Evolutionary conservation across 1,284 basidiomycete genomes (phyloP).

Genomic region (Sphaerobolus stellatus): DNA sequence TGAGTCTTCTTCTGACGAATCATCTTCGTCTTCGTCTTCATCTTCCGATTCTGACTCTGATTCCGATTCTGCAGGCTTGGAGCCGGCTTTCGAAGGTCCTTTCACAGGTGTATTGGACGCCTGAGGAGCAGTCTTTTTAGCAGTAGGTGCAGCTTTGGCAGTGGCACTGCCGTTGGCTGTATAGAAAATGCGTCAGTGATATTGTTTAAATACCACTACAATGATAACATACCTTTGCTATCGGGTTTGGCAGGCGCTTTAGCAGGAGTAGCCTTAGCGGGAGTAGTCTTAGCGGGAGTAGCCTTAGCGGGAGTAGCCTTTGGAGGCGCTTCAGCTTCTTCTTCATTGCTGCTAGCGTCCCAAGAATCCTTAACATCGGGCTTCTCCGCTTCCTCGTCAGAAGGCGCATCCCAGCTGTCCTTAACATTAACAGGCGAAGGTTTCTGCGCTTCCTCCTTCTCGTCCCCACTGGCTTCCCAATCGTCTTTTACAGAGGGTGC

Average conservation of each 20-base stretch:
- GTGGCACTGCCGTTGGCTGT: not conserved
- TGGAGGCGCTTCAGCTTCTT: constrained; percentile 26
- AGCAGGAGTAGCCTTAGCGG: constrained; percentile 21
- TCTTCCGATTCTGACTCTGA: constrained; percentile 40
- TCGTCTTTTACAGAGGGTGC: constrained; percentile 28
- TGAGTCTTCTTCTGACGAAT: constrained; percentile 46
- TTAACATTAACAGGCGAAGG: too few species aligned
- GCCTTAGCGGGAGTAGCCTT: constrained; percentile 3
- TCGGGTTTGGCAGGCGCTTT: constrained; percentile 17
- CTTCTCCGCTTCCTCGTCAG: constrained; percentile 21
- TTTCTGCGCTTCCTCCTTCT: constrained; percentile 42
- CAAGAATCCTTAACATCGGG: constrained; percentile 73
- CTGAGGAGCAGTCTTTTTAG: constrained; percentile 14
- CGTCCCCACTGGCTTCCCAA: constrained; percentile 48
- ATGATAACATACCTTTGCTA: constrained; percentile 2
- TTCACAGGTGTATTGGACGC: constrained; percentile 24
- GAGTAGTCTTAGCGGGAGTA: not conserved
- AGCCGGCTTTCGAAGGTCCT: constrained; percentile 22
- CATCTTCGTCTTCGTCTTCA: constrained; percentile 37
- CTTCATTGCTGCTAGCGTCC: constrained; percentile 82
- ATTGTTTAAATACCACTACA: constrained; percentile 2
- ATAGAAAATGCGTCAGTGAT: too few species aligned
- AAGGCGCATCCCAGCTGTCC: too few species aligned
- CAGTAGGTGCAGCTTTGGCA: constrained; percentile 2
- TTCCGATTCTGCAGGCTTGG: constrained; percentile 32